Conservation (phyloP, 148 eudicot species). For the Rhododendron kiyosumense region DNA sequence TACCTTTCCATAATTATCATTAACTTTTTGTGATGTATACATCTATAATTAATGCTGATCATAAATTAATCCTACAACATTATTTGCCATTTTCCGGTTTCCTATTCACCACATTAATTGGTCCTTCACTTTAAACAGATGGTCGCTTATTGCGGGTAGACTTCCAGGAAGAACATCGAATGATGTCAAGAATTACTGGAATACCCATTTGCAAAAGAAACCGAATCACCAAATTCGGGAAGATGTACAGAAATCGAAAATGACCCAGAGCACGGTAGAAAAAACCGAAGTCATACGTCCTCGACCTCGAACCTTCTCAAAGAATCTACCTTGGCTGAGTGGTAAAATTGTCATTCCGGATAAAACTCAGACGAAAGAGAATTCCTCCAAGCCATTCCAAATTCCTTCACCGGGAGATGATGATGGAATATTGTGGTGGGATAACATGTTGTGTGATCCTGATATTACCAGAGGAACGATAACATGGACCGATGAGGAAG, state of each 20-base stretch:
- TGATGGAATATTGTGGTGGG: neutral
- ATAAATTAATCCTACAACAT: neutral
- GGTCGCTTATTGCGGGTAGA: conserved; percentile 16
- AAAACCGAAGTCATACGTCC: neutral
- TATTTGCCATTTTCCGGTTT: neutral
- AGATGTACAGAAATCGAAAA: neutral
- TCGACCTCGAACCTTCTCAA: neutral
- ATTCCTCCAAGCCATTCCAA: neutral
- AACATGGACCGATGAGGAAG: neutral
- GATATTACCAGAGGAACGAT: neutral
- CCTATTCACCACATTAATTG: neutral
- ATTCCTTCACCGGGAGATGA: no score
- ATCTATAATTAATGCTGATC: no score
- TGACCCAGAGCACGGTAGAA: no score
- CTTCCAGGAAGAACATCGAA: conserved; percentile 15
- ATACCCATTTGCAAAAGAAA: conserved; percentile 6
- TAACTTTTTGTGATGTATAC: no score
- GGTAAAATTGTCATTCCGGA: no score
- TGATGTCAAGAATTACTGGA: conserved; percentile 11
- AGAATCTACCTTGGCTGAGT: neutral
- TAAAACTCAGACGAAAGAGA: neutral
- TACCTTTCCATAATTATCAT: no score
- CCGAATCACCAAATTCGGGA: neutral
- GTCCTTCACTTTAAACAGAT: neutral
- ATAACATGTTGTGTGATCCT: neutral